These are phyloP conservation scores for Fusarium sp. DNA, from an alignment of 2,329 filamentous ascomycete genomes.

Conservation along the genomic window DNA sequence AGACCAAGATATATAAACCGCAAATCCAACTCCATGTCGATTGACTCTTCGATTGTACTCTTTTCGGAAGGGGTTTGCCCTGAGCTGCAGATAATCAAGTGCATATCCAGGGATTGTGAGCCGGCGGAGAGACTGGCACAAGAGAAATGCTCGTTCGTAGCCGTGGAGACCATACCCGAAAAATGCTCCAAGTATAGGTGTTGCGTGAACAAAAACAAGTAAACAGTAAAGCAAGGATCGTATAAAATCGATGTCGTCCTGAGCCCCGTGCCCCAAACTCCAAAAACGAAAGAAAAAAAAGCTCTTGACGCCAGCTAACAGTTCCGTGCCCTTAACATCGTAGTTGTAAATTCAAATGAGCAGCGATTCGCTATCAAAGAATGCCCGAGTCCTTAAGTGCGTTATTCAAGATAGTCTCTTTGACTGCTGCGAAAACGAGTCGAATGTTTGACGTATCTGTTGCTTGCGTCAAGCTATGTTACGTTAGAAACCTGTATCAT, in stretches of 20 bases:
- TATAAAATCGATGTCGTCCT: slow-evolving; percentile 38
- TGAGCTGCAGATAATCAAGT: slow-evolving; percentile 7
- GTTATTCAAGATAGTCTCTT: slow-evolving; percentile 98
- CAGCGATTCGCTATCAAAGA: slow-evolving; percentile 63
- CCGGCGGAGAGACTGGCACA: slow-evolving; percentile 20
- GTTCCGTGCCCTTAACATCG: slow-evolving; percentile 38
- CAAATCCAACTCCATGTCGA: slow-evolving; percentile 24
- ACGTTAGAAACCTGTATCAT: slow-evolving; percentile 23
- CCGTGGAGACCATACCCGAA: slow-evolving; percentile 18
- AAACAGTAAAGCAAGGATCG: slow-evolving; percentile 32
- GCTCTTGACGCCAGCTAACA: slow-evolving; percentile 42
- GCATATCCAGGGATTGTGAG: slow-evolving; percentile 13
- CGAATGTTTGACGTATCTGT: slow-evolving; percentile 99
- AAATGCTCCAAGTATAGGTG: slow-evolving; percentile 26
- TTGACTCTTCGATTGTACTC: slow-evolving; percentile 7
- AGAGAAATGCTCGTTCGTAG: slow-evolving; percentile 12
- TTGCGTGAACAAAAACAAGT: slow-evolving; percentile 18
- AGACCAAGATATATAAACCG: slow-evolving; percentile 31
- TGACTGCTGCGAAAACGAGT: slow-evolving; percentile 96
- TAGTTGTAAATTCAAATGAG: slow-evolving; percentile 29
- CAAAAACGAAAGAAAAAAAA: slow-evolving; percentile 19
- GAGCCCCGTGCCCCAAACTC: slow-evolving; percentile 36
- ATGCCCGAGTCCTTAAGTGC: slow-evolving; percentile 98
- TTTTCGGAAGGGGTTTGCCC: slow-evolving; percentile 14
- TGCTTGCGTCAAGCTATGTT: slow-evolving; percentile 87